phyloP scores from a whole-genome alignment of 495 filamentous ascomycete species.

The Penicillium mononematosum region DNA sequence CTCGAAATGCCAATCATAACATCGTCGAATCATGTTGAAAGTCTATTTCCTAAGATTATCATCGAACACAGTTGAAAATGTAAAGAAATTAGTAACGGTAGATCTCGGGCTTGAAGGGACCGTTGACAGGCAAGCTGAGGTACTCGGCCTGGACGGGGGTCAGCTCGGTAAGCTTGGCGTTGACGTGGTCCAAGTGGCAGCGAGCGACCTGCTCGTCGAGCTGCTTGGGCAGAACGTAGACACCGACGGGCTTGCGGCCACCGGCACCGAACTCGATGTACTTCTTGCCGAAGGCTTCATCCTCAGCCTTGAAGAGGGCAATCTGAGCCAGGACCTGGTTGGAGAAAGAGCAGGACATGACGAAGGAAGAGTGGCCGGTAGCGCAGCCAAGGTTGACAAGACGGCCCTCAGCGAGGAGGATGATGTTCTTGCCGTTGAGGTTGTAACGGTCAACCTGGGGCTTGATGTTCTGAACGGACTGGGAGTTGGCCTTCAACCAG shows the following conservation, averaged over 20 bases:
- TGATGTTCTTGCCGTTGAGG: constrained; percentile 96
- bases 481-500: constrained; percentile 95
- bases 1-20: constrained; percentile 54
- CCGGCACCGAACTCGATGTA: constrained; percentile 94
- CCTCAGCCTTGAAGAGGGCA: constrained; percentile 91
- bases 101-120: constrained; percentile 90
- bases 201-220: constrained; percentile 96
- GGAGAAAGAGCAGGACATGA: constrained; percentile 99
- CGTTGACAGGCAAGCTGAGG: constrained; percentile 76
- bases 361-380: constrained; percentile 98
- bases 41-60: constrained; percentile 40
- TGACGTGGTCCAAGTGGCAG: constrained; percentile 91
- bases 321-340: constrained; percentile 99
- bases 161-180: constrained; percentile 86
- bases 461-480: constrained; percentile 96
- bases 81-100: constrained; percentile 53
- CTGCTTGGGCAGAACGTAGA: constrained; percentile 98
- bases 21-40: constrained; percentile 67
- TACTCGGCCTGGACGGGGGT: constrained; percentile 89
- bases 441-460: constrained; percentile 98
- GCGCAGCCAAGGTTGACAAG: constrained; percentile 99
- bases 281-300: constrained; percentile 83
- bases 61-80: constrained; percentile 36
- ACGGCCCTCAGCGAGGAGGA: constrained; percentile 96
- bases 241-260: constrained; percentile 83